Conservation (phyloP, 169 alveolate species). For the Cryptosporidium parvum region DNA sequence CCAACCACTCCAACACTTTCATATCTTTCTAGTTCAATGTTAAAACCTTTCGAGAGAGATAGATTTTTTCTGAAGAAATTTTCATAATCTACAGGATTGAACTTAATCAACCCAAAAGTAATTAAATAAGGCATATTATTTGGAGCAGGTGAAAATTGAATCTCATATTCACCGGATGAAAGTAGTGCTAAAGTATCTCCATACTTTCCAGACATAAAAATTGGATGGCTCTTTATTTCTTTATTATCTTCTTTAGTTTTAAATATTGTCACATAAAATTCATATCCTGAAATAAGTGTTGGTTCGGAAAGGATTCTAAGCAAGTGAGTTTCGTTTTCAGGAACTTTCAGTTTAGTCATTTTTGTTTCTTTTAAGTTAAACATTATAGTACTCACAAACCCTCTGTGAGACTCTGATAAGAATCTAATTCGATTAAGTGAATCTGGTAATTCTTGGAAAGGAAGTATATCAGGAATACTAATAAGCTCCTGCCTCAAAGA, state of each 20-base stretch:
- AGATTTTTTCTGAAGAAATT: conserved; percentile 11
- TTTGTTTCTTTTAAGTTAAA: conserved; percentile 36
- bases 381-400: conserved; percentile 49
- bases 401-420: conserved; percentile 21
- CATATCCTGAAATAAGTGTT: conserved; percentile 59
- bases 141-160: conserved; percentile 45
- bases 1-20: conserved; percentile 28
- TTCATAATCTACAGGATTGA: conserved; percentile 27
- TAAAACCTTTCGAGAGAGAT: neutral
- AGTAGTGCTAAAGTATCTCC: conserved; percentile 49
- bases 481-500: conserved; percentile 60
- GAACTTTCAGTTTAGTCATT: conserved; percentile 32
- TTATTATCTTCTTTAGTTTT: conserved; percentile 27
- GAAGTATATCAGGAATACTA: conserved; percentile 58
- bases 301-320: conserved; percentile 58
- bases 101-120: conserved; percentile 50
- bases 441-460: conserved; percentile 66
- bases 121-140: conserved; percentile 57
- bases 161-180: conserved; percentile 25
- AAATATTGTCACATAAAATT: conserved; percentile 30
- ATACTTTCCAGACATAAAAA: conserved; percentile 65
- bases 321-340: conserved; percentile 3
- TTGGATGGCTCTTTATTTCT: conserved; percentile 2
- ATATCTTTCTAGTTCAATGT: neutral
- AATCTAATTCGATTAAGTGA: conserved; percentile 65